A percentile compares a stretch with the other conserved stretches of the same genome.
Evolutionary conservation across 2,329 filamentous ascomycete genomes (phyloP).

Genomic region (Lachnellula willkommii): DNA sequence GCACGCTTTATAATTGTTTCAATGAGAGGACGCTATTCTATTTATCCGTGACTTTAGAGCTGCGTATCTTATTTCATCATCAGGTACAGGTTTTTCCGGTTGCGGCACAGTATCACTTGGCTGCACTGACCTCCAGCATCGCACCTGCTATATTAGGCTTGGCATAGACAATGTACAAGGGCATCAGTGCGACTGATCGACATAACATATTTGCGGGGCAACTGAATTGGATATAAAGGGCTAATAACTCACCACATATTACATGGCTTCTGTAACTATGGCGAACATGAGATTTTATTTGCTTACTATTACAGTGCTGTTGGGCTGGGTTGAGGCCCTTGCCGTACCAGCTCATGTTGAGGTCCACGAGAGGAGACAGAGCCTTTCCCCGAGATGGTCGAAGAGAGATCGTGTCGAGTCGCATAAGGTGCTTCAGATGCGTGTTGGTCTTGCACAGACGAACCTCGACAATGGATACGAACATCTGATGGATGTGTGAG

Average conservation of each 20-base stretch:
- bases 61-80: no score
- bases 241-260: neutral
- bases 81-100: no score
- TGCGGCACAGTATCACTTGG: no score
- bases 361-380: constrained; percentile 22
- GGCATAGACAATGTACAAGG: neutral
- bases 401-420: constrained; percentile 20
- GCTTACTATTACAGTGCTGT: neutral
- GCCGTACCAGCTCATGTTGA: constrained; percentile 16
- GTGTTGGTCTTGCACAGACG: constrained; percentile 22
- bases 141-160: constrained; percentile 8
- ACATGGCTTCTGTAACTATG: neutral
- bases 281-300: neutral
- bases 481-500: constrained; percentile 26
- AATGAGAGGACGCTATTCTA: no score
- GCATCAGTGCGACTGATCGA: neutral
- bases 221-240: neutral
- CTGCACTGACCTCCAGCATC: neutral
- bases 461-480: constrained; percentile 23
- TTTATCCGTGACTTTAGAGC: no score
- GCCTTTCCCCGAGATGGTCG: constrained; percentile 19
- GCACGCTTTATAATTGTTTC: no score
- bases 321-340: constrained; percentile 7
- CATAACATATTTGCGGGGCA: neutral
- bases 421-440: constrained; percentile 21